Evolutionary conservation across 257 asterid genomes (phyloP), one percentile per base, ranked within the genome.

Genomic region (Cynanchum wilfordii): DNA sequence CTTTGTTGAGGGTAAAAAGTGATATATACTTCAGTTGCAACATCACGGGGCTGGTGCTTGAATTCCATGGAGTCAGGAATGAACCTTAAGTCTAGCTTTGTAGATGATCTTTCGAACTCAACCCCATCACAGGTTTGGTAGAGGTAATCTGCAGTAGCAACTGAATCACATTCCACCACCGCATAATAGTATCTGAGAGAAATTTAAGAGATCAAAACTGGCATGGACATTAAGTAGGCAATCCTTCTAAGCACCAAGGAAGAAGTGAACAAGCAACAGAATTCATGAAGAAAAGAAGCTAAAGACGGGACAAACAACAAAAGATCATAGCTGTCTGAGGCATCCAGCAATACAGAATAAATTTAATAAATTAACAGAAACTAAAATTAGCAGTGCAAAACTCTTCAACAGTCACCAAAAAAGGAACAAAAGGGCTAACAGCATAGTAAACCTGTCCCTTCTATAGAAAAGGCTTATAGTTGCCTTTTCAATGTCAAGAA

Each of bases 51-150:
- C 77, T 79, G 78, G 78, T 86, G 97, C 84, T 87, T 86, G 83
- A 90, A 87, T 16, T 92, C 96, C 96, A 89, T 79, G 27, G 93
- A 81, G 76, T 95, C 97, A 11, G 98, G 99, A 86, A 95, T 84
- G 79, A 95, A 95, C 81, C 99, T 87, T 86, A 95, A 86, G 78
- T 95, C 99, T 87, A 95, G 81, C 79, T 86, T 90, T 75, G 86
- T 86, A 13, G 96, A 87, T 67, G 99, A 90, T 82, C 97, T 86
- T 81, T 92, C 99, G 75, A 95, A 92, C 90, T 92, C 99, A 75
- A 85, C 77, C 25, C 99, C 98, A 64, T 95, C 99, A 73, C 98
- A 95, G 57, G 84, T 81, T 76, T 81, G 86, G 79, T 92, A 95
- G 63, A 95, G 85, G 83, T 90, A 80, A 82, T 87, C 98, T 66